Evolutionary conservation across 257 asterid genomes (phyloP).

Genomic region (Sherardia arvensis): DNA sequence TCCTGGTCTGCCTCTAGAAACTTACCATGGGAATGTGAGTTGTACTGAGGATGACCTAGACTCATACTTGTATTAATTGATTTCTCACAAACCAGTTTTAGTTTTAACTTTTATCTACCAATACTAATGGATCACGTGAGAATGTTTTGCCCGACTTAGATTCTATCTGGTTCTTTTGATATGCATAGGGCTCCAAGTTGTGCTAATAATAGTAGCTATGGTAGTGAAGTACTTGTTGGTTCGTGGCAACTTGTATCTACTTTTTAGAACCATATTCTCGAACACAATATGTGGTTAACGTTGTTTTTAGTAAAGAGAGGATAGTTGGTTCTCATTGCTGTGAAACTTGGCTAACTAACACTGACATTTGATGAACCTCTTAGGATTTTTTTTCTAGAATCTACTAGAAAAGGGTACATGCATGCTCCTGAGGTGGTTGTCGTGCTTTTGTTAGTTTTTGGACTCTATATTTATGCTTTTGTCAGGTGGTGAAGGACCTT

Average conservation of each 20-base stretch:
- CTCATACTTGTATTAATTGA: no score
- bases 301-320: neutral
- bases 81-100: no score
- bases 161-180: neutral
- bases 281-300: neutral
- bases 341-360: neutral
- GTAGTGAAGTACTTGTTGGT: neutral
- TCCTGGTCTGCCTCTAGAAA: conserved; percentile 96
- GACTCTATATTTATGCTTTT: neutral
- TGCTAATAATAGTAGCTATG: neutral
- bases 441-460: neutral
- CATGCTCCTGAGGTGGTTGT: conserved; percentile 35
- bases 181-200: neutral
- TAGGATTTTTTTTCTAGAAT: conserved; percentile 44
- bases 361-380: conserved; percentile 29
- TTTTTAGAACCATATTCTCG: neutral
- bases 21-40: conserved; percentile 98
- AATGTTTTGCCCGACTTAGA: neutral
- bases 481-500: neutral
- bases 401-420: conserved; percentile 46
- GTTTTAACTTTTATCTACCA: no score
- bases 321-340: neutral
- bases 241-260: neutral
- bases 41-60: conserved; percentile 97
- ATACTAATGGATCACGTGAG: neutral